A percentile compares a stretch with the other conserved stretches of the same genome.
Evolutionary conservation across 1,139 yeast genomes (phyloP).

Genomic region (Candida sojae): DNA sequence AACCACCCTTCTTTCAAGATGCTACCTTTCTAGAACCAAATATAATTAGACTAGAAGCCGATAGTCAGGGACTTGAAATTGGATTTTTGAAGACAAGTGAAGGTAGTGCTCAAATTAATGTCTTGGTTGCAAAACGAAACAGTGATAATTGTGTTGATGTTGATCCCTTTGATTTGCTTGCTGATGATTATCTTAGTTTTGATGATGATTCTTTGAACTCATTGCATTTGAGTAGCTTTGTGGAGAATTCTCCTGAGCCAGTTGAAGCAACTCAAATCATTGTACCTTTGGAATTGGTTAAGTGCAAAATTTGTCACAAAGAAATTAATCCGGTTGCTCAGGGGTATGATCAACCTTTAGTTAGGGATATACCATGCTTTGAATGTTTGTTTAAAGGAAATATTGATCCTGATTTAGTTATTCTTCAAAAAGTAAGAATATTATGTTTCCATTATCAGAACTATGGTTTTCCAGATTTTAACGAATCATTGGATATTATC

Average conservation of each 20-base stretch:
- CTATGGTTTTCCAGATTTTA: constrained; percentile 17
- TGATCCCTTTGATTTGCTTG: constrained; percentile 18
- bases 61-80: constrained; percentile 6
- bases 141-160: constrained; percentile 4
- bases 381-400: constrained; percentile 15
- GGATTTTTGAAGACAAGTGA: constrained; percentile 14
- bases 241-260: constrained; percentile 5
- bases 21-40: constrained; percentile 19
- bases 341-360: constrained; percentile 14
- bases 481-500: constrained; percentile 13
- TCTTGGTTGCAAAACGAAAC: constrained; percentile 7
- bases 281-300: background rate
- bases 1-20: constrained; percentile 49
- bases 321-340: constrained; percentile 18
- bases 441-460: constrained; percentile 18
- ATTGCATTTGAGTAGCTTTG: constrained; percentile 13
- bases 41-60: constrained; percentile 16
- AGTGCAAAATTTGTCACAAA: constrained; percentile 16
- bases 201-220: constrained; percentile 9
- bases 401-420: constrained; percentile 11
- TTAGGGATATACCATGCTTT: constrained; percentile 15
- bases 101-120: constrained; percentile 8
- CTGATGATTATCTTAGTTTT: background rate
- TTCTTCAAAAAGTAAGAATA: constrained; percentile 19
- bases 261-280: constrained; percentile 7